Evolutionary conservation across 768 basidiomycete species (phyloP).

Genomic region (Xerocomellus intermedius): DNA sequence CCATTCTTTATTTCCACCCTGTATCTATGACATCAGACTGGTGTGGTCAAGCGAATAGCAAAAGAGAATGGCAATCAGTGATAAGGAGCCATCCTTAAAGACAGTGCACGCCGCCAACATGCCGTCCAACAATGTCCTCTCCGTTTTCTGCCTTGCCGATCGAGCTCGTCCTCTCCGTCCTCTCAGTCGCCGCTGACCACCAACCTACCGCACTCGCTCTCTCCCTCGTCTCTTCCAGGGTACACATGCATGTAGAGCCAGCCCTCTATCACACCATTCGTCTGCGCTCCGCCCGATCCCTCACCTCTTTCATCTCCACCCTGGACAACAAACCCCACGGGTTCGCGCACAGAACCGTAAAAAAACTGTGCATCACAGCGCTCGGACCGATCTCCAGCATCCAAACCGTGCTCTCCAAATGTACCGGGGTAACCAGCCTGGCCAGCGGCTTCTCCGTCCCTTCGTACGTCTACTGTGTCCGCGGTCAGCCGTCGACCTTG

Average conservation of each 20-base stretch:
- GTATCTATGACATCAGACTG: background rate
- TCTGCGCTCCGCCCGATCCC: slow-evolving; percentile 1
- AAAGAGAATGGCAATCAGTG: background rate
- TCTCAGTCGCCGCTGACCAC: slow-evolving; percentile 35
- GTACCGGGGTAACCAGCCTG: background rate
- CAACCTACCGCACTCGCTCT: background rate
- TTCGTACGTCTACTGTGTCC: slow-evolving; percentile 18
- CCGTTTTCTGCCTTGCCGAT: slow-evolving; percentile 24
- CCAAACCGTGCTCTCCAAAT: background rate
- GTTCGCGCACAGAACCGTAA: background rate
- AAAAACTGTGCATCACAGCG: background rate
- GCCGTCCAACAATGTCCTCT: slow-evolving; percentile 1
- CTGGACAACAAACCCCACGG: background rate
- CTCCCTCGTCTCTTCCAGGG: slow-evolving; percentile 2
- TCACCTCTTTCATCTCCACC: background rate
- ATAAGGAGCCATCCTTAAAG: background rate
- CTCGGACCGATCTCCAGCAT: background rate
- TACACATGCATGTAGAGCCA: background rate
- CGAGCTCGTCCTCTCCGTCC: slow-evolving; percentile 34
- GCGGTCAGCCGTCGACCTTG: background rate
- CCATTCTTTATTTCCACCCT: background rate
- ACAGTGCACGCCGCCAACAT: background rate
- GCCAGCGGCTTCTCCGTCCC: slow-evolving; percentile 34
- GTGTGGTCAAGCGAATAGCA: background rate
- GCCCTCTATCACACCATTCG: slow-evolving; percentile 1